These are phyloP conservation scores for Myriosclerotinia curreyana DNA, from an alignment of 2,329 filamentous ascomycete genomes.

Conservation along the genomic window DNA sequence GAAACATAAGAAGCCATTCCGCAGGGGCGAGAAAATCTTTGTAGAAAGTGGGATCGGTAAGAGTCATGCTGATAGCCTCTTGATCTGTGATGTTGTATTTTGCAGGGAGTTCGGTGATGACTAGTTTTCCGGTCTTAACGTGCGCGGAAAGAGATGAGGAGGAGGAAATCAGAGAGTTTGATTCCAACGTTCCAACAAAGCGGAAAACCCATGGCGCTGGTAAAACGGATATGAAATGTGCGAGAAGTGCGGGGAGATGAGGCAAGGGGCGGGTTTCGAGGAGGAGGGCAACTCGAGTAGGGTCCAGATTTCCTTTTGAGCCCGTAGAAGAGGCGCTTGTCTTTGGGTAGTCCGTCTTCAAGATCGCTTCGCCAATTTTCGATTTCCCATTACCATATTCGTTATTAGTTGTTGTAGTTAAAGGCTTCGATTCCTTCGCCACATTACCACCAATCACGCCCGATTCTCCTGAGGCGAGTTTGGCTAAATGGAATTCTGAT, in stretches of 20 bases:
- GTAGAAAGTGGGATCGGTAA: conserved; percentile 53
- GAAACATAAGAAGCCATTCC: conserved; percentile 54
- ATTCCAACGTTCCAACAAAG: conserved; percentile 51
- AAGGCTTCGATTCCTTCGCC: neutral
- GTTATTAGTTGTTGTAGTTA: neutral
- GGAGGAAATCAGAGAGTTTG: conserved; percentile 44
- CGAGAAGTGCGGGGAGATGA: conserved; percentile 50
- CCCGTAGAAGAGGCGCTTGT: neutral
- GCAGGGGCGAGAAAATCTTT: conserved; percentile 49
- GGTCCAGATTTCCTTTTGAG: conserved; percentile 38
- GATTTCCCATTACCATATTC: neutral
- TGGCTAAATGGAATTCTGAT: conserved; percentile 8
- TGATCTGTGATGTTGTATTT: conserved; percentile 49
- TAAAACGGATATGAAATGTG: conserved; percentile 54
- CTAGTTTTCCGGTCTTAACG: conserved; percentile 15
- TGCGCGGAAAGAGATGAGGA: conserved; percentile 46
- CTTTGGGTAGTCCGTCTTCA: neutral
- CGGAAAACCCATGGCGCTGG: conserved; percentile 55
- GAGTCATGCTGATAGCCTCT: conserved; percentile 48
- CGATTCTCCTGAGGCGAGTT: conserved; percentile 4
- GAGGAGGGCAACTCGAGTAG: conserved; percentile 53
- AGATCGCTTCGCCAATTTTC: neutral
- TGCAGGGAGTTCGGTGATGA: conserved; percentile 44
- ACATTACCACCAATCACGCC: neutral
- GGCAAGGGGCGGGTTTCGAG: conserved; percentile 52